Evolutionary conservation across 2,329 filamentous ascomycete genomes (phyloP), one percentile per base, ranked within the genome.

Genomic region (Hypoxylon sp.): DNA sequence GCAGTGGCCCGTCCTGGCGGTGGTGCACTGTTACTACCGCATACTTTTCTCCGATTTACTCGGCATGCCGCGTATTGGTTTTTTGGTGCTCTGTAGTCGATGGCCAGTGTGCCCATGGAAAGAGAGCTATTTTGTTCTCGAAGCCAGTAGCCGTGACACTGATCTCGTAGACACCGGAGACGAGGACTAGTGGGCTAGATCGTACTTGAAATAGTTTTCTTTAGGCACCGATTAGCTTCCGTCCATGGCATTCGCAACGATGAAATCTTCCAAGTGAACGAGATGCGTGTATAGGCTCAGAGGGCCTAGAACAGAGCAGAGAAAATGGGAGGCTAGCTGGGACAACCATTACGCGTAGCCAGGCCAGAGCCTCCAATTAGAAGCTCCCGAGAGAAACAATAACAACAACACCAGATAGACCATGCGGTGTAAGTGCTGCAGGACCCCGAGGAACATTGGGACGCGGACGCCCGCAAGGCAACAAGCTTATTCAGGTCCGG

Each of bases 41-140:
- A 45, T 30, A 38, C 49, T 56, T 53, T 42, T 46, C 49, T 49
- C 53, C 38, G 44, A 45, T 32, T 38, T 31, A 32, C 27, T 34
- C 26, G 23, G 34, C 15, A 38, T 34, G 16, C 13, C 30, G 43
- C n/a, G 20, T 48, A 5, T 13, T 5, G 27, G 7, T 13, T n/a
- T 44, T 37, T 31, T 31, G 42, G 26, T 21, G 25, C 26, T 45
- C 13, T 23, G 45, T 29, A 37, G 26, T 25, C n/a, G 36, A 21
- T 32, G 26, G 23, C 37, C 17, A 12, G 38, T 29, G 23, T 36
- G 49, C 31, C 49, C 35, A 35, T 26, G 35, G 49, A 9, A 46
- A n/a, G n/a, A n/a, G n/a, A 19, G 40, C 27, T 19, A 38, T 40
- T 31, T 43, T 26, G 13, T 34, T 50, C 31, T 32, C 30, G 30